A percentile compares a stretch with the other conserved stretches of the same genome.
These are phyloP conservation scores for Globisporangium takayamanum DNA, from an alignment of 352 stramenopile genomes.

Conservation along the genomic window DNA sequence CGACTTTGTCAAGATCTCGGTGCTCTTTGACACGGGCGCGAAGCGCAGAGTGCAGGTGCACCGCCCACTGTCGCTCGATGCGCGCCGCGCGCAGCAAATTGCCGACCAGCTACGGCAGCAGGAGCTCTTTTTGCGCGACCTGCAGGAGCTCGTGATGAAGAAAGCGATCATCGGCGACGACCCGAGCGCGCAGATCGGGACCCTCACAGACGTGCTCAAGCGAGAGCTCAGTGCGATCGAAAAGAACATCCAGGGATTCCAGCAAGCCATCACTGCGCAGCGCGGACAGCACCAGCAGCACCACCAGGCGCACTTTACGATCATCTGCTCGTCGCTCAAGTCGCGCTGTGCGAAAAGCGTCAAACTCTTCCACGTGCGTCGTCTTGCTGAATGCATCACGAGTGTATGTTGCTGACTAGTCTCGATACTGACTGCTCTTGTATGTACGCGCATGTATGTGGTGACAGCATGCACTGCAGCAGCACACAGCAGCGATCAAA, in stretches of 20 bases:
- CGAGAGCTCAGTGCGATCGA: conserved; percentile 58
- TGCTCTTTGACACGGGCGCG: conserved; percentile 73
- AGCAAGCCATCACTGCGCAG: conserved; percentile 48
- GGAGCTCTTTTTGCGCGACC: conserved; percentile 70
- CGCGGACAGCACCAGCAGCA: conserved; percentile 51
- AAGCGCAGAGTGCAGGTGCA: conserved; percentile 37
- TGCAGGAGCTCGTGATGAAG: conserved; percentile 62
- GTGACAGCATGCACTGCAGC: conserved; percentile 51
- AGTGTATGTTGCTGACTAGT: neutral
- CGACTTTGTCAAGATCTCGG: conserved; percentile 80
- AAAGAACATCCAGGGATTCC: conserved; percentile 60
- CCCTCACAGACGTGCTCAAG: conserved; percentile 76
- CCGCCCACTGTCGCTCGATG: conserved; percentile 62
- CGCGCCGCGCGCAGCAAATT: conserved; percentile 70
- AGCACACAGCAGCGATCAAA: conserved; percentile 58
- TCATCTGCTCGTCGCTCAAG: conserved; percentile 78
- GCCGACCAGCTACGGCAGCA: conserved; percentile 75
- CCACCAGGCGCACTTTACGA: conserved; percentile 73
- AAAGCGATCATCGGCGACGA: conserved; percentile 80
- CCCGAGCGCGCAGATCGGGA: conserved; percentile 64
- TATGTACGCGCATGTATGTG: neutral
- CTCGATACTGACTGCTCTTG: neutral
- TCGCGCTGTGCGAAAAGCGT: conserved; percentile 72
- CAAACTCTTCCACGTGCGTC: conserved; percentile 69
- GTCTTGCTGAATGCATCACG: neutral